Evolutionary conservation across 805 yeast genomes (phyloP), one percentile per base, ranked within the genome.

Genomic region (Candida manassasensis): DNA sequence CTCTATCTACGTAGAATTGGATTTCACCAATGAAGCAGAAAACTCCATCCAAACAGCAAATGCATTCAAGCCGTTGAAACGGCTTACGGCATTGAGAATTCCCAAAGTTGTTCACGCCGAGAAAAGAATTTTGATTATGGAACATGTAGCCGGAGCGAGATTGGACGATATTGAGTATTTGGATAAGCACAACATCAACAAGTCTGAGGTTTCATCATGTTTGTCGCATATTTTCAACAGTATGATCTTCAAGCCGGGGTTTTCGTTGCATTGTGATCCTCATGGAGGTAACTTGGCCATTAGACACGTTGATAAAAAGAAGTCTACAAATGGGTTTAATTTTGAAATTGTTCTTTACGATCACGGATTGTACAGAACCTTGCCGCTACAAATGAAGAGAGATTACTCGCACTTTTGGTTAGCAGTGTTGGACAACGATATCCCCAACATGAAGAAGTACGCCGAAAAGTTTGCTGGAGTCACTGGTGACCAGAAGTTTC

Each of bases 211-310:
- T 6, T 81, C 94, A 2, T 63, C 81, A 5, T 90, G 97, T 54
- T 67, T 93, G 25, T 79, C 96, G 0, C 96, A 90, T 48, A 80
- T 87, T 19, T 93, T 93, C 67, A 86, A 90, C 63, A 81, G 79
- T 52, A 93, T 93, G 99, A 87, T 93, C 27, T 93, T 93, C 64
- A 82, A 94, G 2, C 95, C 96, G 0, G 81, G 79, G 18, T 95
- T 87, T 15, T 86, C 90, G 1, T 75, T 93, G 28, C 99, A 93
- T 56, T 93, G 98, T 63, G 99, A 93, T 56, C 98, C 98, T 1
- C 99, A 93, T 56, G 96, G 95, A 8, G 99, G 99, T 0, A 93
- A 93, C 51, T 65, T 93, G 40, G 96, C 97, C 0, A 86, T 93
- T 15, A 67, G 88, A 37, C 48, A 58, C 8, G 36, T 53, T 7